These are phyloP conservation scores for Fusarium continuum DNA, from an alignment of 2,329 filamentous ascomycete species.

Conservation along the genomic window DNA sequence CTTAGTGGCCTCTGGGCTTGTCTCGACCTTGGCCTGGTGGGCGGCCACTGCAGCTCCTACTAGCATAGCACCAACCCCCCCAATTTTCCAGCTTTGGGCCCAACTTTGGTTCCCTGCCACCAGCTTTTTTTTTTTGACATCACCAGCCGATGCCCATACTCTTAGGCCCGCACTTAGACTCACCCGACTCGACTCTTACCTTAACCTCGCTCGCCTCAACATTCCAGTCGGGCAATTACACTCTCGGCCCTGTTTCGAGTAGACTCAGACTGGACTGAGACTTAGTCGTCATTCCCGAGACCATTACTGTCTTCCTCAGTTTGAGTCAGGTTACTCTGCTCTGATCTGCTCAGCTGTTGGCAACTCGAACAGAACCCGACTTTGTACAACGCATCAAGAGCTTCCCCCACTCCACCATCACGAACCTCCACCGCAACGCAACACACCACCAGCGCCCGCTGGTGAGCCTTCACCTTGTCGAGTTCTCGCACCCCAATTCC, in stretches of 20 bases:
- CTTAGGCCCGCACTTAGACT: conserved; percentile 29
- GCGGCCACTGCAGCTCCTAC: conserved; percentile 29
- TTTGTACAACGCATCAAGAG: conserved; percentile 36
- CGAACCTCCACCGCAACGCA: conserved; percentile 31
- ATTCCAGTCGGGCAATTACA: conserved; percentile 35
- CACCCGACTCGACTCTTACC: conserved; percentile 15
- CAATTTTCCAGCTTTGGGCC: conserved; percentile 34
- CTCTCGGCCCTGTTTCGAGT: conserved; percentile 28
- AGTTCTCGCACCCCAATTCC: conserved; percentile 43
- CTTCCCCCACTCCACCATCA: conserved; percentile 35
- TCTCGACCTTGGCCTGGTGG: conserved; percentile 29
- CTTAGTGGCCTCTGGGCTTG: conserved; percentile 10
- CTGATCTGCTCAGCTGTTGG: conserved; percentile 5
- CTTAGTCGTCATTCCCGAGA: conserved; percentile 29
- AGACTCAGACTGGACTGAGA: conserved; percentile 30
- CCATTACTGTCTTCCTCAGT: conserved; percentile 7
- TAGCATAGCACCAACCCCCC: conserved; percentile 34
- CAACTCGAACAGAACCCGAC: conserved; percentile 16
- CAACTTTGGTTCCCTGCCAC: conserved; percentile 44
- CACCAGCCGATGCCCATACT: conserved; percentile 39
- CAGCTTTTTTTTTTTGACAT: conserved; percentile 47
- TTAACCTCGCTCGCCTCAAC: conserved; percentile 18
- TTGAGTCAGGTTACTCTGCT: not conserved
- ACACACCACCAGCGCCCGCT: conserved; percentile 49
- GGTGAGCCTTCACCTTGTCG: conserved; percentile 60